These are phyloP conservation scores for Telfairia occidentalis DNA, from an alignment of 331 rosid species.

Conservation along the genomic window DNA sequence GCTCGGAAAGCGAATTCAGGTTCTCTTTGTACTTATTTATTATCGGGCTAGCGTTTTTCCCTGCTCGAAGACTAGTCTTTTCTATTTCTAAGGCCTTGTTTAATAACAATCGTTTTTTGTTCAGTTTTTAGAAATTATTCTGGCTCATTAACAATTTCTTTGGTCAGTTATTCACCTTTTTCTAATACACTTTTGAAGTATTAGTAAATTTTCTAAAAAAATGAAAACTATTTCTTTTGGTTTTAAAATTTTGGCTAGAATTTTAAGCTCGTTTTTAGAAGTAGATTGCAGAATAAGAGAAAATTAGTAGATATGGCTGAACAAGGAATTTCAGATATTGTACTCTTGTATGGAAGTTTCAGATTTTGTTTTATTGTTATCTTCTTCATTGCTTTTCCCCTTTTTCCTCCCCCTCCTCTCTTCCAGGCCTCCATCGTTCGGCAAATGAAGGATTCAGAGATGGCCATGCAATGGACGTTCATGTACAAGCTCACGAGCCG, in stretches of 20 bases:
- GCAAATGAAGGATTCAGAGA: slow-evolving; percentile 87
- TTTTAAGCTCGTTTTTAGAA: not conserved
- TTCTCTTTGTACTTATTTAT: slow-evolving; percentile 10
- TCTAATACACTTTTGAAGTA: not conserved
- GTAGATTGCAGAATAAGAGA: not conserved
- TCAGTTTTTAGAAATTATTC: not conserved
- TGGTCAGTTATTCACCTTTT: no score
- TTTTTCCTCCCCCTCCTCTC: not conserved
- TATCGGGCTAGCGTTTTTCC: not conserved
- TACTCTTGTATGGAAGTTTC: not conserved
- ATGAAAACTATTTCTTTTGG: not conserved
- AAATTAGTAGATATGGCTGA: not conserved
- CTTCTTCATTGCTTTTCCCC: not conserved
- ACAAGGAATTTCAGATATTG: not conserved
- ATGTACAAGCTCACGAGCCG: slow-evolving; percentile 81
- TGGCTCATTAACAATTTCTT: not conserved
- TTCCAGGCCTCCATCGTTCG: slow-evolving; percentile 66
- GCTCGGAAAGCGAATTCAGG: slow-evolving; percentile 93
- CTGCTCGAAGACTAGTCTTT: not conserved
- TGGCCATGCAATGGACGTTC: slow-evolving; percentile 86
- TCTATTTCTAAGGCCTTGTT: not conserved
- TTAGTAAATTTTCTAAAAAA: not conserved
- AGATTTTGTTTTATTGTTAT: slow-evolving; percentile 3
- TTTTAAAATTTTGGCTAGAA: not conserved
- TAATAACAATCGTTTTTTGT: not conserved